Base-by-base conservation (phyloP, 768 basidiomycete genomes). In the Amyloporia xantha region DNA sequence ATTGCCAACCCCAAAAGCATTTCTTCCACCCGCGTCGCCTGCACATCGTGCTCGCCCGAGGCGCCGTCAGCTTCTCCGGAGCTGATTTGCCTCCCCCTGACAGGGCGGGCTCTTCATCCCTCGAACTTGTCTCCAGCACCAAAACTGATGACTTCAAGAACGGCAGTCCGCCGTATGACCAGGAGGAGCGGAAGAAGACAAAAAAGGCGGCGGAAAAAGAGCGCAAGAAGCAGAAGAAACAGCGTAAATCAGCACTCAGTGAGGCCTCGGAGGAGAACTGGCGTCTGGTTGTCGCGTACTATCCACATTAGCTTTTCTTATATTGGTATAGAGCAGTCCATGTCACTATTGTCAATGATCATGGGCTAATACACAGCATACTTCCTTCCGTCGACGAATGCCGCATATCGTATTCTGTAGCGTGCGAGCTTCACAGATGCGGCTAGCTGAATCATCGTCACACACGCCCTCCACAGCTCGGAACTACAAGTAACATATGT, bases 1-100 rank as follows among this genome's bases (percentile, higher is more conserved):
- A 36, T n/a, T 0, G 6, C n/a, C 26, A n/a, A 40, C 37, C 17
- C 1, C 19, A 4, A 15, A 4, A 54, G 56, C 10, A 48, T 19
- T 58, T 54, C 51, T 58, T 58, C 50, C 51, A 58, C 26, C 53
- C 53, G 19, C 54, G 54, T 20, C 42, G 40, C 27, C 47, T 58
- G 42, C 39, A 49, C 25, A 51, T 52, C 21, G 43, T 45, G 25
- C 53, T 57, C 9, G 56, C 56, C 4, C 52, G 49, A 13, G 56
- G 56, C 25, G 9, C n/a, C 21, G 28, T 50, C 9, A 36, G 47
- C 3, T 58, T 52, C 48, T 49, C 50, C 11, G 56, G 56, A 11
- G 27, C 49, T 4, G 28, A 33, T 13, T 17, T 27, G 11, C 25
- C 12, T 13, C 15, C 26, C 13, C 53, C 53, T 7, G 55, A 57